A percentile compares a stretch with the other conserved stretches of the same genome.
These are phyloP conservation scores for Saccharomyces hybrid DNA, from an alignment of 1,139 yeast species.

Conservation along the genomic window DNA sequence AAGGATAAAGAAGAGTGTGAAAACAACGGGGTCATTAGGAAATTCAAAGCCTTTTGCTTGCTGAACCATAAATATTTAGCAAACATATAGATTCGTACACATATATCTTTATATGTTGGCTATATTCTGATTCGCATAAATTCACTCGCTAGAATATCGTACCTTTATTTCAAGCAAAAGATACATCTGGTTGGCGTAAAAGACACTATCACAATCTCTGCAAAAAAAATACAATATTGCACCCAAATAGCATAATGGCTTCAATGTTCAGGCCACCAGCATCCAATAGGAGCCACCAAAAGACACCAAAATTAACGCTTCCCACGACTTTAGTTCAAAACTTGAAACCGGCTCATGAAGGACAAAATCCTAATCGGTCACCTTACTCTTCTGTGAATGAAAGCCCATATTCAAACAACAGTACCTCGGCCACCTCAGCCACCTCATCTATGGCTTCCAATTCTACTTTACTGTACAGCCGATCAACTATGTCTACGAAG, in stretches of 20 bases:
- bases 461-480: neutral
- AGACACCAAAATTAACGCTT: conserved; percentile 26
- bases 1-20: neutral
- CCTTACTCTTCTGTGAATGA: neutral
- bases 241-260: conserved; percentile 18
- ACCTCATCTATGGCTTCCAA: neutral
- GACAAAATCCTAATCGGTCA: neutral
- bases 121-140: neutral
- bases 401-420: neutral
- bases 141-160: neutral
- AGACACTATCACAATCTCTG: neutral
- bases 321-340: conserved; percentile 18
- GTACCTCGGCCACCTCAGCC: neutral
- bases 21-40: neutral
- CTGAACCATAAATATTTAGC: neutral
- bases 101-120: neutral
- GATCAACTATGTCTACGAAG: neutral
- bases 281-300: conserved; percentile 20
- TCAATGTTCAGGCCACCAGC: conserved; percentile 30
- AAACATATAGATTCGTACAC: too few species aligned
- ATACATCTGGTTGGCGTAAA: neutral
- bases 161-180: neutral
- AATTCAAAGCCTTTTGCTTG: neutral
- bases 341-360: conserved; percentile 3
- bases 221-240: neutral